These are phyloP conservation scores for Solanum aculeatissimum DNA, from an alignment of 305 asterid genomes.

Conservation along the genomic window DNA sequence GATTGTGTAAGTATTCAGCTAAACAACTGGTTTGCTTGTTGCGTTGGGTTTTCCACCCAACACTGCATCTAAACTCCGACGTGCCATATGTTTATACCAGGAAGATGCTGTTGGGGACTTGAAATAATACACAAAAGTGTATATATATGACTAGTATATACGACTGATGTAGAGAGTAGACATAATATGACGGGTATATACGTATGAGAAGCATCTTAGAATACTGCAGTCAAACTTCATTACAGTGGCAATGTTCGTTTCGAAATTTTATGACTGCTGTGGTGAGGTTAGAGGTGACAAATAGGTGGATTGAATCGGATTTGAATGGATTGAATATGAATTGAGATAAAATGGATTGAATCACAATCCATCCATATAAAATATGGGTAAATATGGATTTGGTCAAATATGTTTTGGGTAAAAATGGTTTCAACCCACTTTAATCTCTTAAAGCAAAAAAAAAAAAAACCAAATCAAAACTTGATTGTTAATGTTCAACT, in stretches of 20 bases:
- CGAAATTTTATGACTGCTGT: background rate
- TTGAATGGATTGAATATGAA: too few species aligned
- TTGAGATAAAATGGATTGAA: too few species aligned
- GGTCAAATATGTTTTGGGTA: too few species aligned
- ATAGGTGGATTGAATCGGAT: too few species aligned
- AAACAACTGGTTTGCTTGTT: constrained; percentile 51
- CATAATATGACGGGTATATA: background rate
- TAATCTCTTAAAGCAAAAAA: too few species aligned
- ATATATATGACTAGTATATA: background rate
- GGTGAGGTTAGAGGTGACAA: too few species aligned
- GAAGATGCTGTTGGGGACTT: background rate
- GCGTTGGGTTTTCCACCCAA: constrained; percentile 44
- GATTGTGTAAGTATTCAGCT: constrained; percentile 17
- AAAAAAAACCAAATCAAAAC: too few species aligned
- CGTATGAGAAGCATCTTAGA: background rate
- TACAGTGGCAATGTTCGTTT: background rate
- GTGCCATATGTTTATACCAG: background rate
- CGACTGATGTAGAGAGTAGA: background rate
- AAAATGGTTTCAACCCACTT: too few species aligned
- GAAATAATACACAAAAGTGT: background rate
- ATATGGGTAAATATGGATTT: too few species aligned
- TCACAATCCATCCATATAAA: too few species aligned
- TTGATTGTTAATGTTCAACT: too few species aligned
- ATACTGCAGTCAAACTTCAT: background rate
- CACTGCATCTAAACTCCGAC: constrained; percentile 14